Evolutionary conservation across 2,329 filamentous ascomycete genomes (phyloP).

Genomic region (Chaetomium olivaceum): DNA sequence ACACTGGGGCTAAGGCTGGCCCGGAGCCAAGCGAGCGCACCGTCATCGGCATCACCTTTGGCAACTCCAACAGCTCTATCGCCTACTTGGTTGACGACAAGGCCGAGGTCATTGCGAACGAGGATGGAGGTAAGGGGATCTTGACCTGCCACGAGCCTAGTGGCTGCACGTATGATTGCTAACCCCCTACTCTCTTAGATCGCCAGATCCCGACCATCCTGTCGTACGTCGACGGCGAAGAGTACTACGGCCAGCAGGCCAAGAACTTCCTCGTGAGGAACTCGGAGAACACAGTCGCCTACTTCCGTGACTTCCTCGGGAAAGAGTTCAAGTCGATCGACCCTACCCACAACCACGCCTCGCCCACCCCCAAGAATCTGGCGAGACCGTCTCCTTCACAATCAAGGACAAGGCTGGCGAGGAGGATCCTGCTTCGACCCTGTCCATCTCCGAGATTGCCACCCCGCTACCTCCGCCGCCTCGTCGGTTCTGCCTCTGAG

Average conservation of each 20-base stretch:
- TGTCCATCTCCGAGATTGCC: conserved; percentile 78
- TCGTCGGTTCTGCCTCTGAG: conserved; percentile 81
- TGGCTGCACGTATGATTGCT: background rate
- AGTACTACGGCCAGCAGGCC: conserved; percentile 94
- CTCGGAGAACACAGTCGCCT: conserved; percentile 87
- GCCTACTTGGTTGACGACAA: conserved; percentile 91
- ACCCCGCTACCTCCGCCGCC: conserved; percentile 78
- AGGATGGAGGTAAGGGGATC: conserved; percentile 77
- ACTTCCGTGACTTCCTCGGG: conserved; percentile 93
- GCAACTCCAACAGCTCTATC: conserved; percentile 98
- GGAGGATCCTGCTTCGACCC: conserved; percentile 60
- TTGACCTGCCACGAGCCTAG: background rate
- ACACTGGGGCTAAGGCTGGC: conserved; percentile 42
- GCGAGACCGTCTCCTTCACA: conserved; percentile 74
- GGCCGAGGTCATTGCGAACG: conserved; percentile 97
- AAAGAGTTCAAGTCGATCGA: conserved; percentile 99
- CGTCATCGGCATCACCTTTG: conserved; percentile 95
- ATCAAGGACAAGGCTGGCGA: conserved; percentile 73
- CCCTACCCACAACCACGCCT: conserved; percentile 89
- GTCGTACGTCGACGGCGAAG: conserved; percentile 93
- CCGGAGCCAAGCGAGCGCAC: conserved; percentile 59
- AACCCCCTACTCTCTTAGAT: conserved; percentile 54
- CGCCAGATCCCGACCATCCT: conserved; percentile 94
- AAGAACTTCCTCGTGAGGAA: conserved; percentile 94
- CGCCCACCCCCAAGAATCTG: conserved; percentile 78